These are phyloP conservation scores for Dactylellina leptospora DNA, from an alignment of 2,329 filamentous ascomycete genomes.

Conservation along the genomic window DNA sequence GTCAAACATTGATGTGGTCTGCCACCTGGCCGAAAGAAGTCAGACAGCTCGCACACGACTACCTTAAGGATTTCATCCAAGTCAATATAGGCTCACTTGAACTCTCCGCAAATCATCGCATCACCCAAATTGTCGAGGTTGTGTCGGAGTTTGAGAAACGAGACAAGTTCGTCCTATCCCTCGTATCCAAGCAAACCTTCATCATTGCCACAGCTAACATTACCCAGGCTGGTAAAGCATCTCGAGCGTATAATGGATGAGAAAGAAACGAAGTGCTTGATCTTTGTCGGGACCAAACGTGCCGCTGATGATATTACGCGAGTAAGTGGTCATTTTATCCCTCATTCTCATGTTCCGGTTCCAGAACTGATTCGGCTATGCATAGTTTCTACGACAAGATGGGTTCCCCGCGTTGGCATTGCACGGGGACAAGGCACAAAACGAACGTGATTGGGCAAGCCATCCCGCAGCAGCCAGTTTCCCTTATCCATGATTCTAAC, in stretches of 20 bases:
- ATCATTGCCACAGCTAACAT: conserved; percentile 59
- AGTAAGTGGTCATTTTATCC: conserved; percentile 25
- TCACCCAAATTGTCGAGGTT: conserved; percentile 91
- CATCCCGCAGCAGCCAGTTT: not conserved
- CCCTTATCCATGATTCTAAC: not conserved
- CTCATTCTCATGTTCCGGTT: too few species aligned
- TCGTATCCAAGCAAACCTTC: not conserved
- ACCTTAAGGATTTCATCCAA: conserved; percentile 93
- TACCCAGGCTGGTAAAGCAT: conserved; percentile 85
- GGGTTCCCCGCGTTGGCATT: conserved; percentile 98
- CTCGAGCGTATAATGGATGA: conserved; percentile 98
- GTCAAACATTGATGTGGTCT: conserved; percentile 94
- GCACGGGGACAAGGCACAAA: conserved; percentile 91
- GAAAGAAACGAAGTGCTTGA: conserved; percentile 91
- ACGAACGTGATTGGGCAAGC: conserved; percentile 81
- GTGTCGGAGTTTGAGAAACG: conserved; percentile 95
- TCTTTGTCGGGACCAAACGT: conserved; percentile 94
- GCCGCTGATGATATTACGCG: conserved; percentile 86
- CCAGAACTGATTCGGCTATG: not conserved
- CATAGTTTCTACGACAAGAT: conserved; percentile 57
- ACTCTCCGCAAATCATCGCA: conserved; percentile 96
- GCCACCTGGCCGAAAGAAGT: conserved; percentile 96
- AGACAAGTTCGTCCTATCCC: conserved; percentile 72
- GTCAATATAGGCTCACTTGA: conserved; percentile 98
- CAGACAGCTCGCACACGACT: conserved; percentile 90